Evolutionary conservation across 2,329 filamentous ascomycete species (phyloP), one percentile per base, ranked within the genome.

Genomic region (Claviceps africana): DNA sequence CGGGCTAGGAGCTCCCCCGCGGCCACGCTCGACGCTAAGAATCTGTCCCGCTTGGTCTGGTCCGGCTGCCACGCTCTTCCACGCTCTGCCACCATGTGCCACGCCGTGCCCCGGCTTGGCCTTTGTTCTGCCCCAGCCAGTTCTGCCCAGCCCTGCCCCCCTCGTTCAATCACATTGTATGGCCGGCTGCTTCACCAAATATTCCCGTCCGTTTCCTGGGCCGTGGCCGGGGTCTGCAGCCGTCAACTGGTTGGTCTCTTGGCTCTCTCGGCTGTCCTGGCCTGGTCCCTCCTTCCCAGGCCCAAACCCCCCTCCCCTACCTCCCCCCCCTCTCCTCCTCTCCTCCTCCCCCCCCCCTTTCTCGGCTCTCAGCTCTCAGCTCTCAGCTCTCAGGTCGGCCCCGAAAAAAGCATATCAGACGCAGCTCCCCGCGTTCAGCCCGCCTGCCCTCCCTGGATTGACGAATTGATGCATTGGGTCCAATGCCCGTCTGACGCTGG

Each of bases 371-470:
- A 19, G 11, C 40, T 48, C 46, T 21, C 49, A 44, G 19, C 35
- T 37, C 15, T 15, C 43, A 19, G 21, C 46, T 48, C 46, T 30
- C 46, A 48, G 15, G 33, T 49, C 40, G 44, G 30, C 22, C 30
- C 48, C 45, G 39, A 42, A 51, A 48, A 54, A 49, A 51, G 52
- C 52, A 54, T 51, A 54, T 54, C 52, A 54, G 48, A 54, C 30
- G 42, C 49, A 39, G 40, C 45, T 54, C 33, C 45, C 52, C 52
- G 43, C 45, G 44, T 25, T 47, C 31, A 10, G 44, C 33, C 46
- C 39, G 47, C 47, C 35, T 42, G 43, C 15, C 13, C 17, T 10
- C 28, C 28, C 25, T 19, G 25, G 47, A 33, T 50, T 47, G 51
- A 42, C 50, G 47, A 47, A 47, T 53, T 43, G 48, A 46, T 53